Conservation (phyloP, 2,329 filamentous ascomycete species). For the Fusarium scirpi region DNA sequence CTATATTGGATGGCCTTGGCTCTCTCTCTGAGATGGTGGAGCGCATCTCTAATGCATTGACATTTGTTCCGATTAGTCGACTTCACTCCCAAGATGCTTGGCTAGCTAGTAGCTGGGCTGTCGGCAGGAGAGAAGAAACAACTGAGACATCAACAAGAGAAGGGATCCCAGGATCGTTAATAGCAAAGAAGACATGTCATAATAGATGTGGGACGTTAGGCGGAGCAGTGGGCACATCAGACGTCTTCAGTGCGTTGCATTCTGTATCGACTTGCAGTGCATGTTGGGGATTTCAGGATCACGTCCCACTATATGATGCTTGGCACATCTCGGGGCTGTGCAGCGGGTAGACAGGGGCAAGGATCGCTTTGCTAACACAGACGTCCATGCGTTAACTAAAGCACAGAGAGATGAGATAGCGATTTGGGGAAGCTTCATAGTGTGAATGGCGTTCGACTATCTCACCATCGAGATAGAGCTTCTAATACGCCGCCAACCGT, state of each 20-base stretch:
- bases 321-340: slow-evolving; percentile 48
- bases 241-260: background rate
- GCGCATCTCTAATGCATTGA: slow-evolving; percentile 29
- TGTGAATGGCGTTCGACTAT: slow-evolving; percentile 33
- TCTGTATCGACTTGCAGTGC: slow-evolving; percentile 32
- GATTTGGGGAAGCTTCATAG: slow-evolving; percentile 37
- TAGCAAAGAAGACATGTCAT: slow-evolving; percentile 13
- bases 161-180: slow-evolving; percentile 14
- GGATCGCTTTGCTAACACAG: slow-evolving; percentile 20
- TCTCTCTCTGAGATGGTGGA: slow-evolving; percentile 40
- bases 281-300: slow-evolving; percentile 38
- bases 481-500: slow-evolving; percentile 16
- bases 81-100: slow-evolving; percentile 25
- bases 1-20: slow-evolving; percentile 35
- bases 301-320: slow-evolving; percentile 39
- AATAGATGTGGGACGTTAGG: slow-evolving; percentile 37
- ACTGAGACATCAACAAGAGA: slow-evolving; percentile 29
- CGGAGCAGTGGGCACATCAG: slow-evolving; percentile 19
- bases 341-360: slow-evolving; percentile 45
- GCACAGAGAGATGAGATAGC: slow-evolving; percentile 27
- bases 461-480: slow-evolving; percentile 17
- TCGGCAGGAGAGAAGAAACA: slow-evolving; percentile 21
- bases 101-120: background rate
- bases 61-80: slow-evolving; percentile 28
- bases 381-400: slow-evolving; percentile 23